phyloP scores from a whole-genome alignment of 2,329 filamentous ascomycete genomes.

The Podosphaera aphanis region DNA sequence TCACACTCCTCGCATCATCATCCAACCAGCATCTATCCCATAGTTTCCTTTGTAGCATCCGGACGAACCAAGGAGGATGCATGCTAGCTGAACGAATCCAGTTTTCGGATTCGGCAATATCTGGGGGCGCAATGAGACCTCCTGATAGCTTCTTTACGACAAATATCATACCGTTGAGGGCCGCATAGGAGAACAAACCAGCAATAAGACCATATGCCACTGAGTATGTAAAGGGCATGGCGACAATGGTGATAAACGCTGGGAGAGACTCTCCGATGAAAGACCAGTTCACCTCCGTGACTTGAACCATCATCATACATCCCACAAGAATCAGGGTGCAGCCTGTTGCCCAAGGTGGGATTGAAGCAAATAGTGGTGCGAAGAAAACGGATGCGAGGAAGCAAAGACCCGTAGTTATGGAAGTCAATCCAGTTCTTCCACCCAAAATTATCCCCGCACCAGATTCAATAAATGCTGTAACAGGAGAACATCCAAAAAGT shows the following conservation, averaged over 20 bases:
- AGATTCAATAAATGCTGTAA: conserved; percentile 54
- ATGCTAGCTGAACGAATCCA: conserved; percentile 27
- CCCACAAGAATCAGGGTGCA: conserved; percentile 51
- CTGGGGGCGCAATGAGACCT: conserved; percentile 25
- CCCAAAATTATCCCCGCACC: conserved; percentile 56
- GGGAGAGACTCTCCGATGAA: conserved; percentile 56
- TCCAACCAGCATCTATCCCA: conserved; percentile 4
- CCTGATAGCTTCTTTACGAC: conserved; percentile 23
- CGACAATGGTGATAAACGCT: conserved; percentile 49
- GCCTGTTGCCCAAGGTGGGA: conserved; percentile 58
- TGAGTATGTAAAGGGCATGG: conserved; percentile 60
- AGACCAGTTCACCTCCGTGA: conserved; percentile 51
- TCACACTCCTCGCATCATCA: conserved; percentile 3
- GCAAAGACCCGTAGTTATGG: conserved; percentile 43
- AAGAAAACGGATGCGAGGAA: conserved; percentile 55
- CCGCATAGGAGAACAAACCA: conserved; percentile 29
- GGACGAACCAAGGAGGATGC: conserved; percentile 32
- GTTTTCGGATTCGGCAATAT: conserved; percentile 30
- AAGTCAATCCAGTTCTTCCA: conserved; percentile 48
- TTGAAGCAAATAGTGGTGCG: conserved; percentile 52
- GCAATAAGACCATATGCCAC: conserved; percentile 57
- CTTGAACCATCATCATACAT: conserved; percentile 55
- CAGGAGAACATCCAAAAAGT: conserved; percentile 44
- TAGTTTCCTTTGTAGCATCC: conserved; percentile 7
- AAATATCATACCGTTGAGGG: conserved; percentile 29